phyloP scores from a whole-genome alignment of 768 basidiomycete species.

The Hygrocybe coccinea region DNA sequence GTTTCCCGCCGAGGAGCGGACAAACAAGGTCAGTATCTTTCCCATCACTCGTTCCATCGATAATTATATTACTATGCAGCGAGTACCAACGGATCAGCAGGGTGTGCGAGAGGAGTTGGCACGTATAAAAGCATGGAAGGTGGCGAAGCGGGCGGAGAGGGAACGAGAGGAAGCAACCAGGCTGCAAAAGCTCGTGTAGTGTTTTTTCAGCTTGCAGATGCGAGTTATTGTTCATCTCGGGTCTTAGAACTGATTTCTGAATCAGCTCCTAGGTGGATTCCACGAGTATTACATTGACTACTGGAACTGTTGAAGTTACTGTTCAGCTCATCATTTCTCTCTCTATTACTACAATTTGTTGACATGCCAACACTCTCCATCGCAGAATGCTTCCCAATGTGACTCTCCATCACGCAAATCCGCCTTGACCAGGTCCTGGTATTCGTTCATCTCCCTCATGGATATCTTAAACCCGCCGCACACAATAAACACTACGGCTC shows the following conservation, averaged over 20 bases:
- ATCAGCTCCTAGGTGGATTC: no score
- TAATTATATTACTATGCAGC: constrained; percentile 31
- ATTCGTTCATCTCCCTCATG: constrained; percentile 47
- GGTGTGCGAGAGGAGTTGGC: constrained; percentile 65
- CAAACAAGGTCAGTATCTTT: constrained; percentile 39
- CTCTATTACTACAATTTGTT: background rate
- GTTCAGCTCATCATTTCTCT: background rate
- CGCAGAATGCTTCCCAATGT: background rate
- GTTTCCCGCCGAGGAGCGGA: constrained; percentile 51
- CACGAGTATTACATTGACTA: no score
- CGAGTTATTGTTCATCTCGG: no score
- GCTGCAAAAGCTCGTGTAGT: no score
- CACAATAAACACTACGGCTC: constrained; percentile 57
- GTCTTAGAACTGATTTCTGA: no score
- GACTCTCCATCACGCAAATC: constrained; percentile 16
- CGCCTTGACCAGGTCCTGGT: constrained; percentile 36
- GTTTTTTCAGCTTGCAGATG: no score
- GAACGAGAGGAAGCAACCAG: no score
- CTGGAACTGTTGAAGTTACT: no score
- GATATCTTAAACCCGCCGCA: constrained; percentile 72
- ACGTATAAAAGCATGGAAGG: constrained; percentile 59
- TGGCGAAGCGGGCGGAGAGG: constrained; percentile 23
- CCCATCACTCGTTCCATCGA: background rate
- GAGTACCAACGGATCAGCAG: constrained; percentile 60
- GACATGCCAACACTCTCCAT: background rate